Evolutionary conservation across 2,329 filamentous ascomycete species (phyloP), one percentile per base, ranked within the genome.

Genomic region (Alternaria sp.): DNA sequence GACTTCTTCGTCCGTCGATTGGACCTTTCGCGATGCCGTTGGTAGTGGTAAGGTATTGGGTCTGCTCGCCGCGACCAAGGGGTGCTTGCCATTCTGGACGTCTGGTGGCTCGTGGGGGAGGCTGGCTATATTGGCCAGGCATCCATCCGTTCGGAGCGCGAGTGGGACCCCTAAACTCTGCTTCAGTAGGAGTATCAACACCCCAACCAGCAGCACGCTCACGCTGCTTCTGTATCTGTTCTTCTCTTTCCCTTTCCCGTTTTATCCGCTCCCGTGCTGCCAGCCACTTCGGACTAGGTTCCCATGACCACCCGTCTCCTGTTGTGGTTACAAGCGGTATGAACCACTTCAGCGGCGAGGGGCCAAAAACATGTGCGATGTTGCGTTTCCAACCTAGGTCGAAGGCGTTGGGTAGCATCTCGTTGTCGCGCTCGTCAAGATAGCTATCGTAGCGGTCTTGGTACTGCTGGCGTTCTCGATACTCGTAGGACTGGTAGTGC

Each of bases 221-320:
- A 57, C 90, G 82, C 61, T 84, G 82, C 50, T 85, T 83, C 74
- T 92, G 90, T 51, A 85, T 82, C 45, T 74, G 66, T 44, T 79
- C 76, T 59, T 80, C 72, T 22, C 64, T 68, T 60, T 78, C 74
- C 30, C 78, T 73, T 46, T 81, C 76, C 41, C 74, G 75, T 28
- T 79, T 76, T 51, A 93, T 83, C 20, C 82, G 82, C 6, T 93
- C 89, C 44, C 89, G 84, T 4, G 90, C 91, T 36, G 89, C 88
- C 3, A 92, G 65, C 91, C 95, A 99, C 67, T 87, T 88, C 1
- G 87, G 85, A 73, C 89, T 96, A 1, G 94, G 87, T 72, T 97
- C 93, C 95, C 95, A 99, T 45, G 85, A 85, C 94, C 94, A 99
- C 22, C 95, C 95, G 77, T 99, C 92, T 34, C 94, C 94, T 0